Evolutionary conservation across 345 rosid species (phyloP), one percentile per base, ranked within the genome.

Genomic region (Salix caprea): DNA sequence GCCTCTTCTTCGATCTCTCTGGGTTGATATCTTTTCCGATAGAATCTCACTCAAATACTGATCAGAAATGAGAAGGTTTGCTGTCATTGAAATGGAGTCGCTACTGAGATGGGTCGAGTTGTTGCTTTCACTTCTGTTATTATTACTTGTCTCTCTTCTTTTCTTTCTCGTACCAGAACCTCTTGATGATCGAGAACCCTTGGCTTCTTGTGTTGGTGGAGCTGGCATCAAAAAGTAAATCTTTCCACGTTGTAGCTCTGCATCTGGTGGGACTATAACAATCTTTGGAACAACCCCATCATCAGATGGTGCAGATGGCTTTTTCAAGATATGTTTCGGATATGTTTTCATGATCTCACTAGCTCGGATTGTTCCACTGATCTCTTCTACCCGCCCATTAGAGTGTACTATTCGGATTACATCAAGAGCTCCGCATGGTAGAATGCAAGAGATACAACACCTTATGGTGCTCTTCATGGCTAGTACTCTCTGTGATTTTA

Each of bases 371-470:
- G 86, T 69, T 82, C 99, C 99, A 61, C 93, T 88, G 88, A 96
- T 89, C 79, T 96, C 98, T 46, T 96, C 99, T 9, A 96, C 99
- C 26, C 87, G 88, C 50, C 99, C 98, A 71, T 90, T 91, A 3
- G 92, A 80, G 87, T 96, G 99, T 24, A 96, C 94, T 80, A 96
- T 92, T 1, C 99, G 88, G 76, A 96, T 89, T 76, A 96, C 98
- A 81, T 96, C 99, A 0, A 96, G 92, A 6, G 93, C 92, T 69
- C 99, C 99, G 58, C 99, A 96, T 6, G 99, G 99, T 26, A 93
- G 89, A 81, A 96, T 96, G 94, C 99, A 96, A 70, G 99, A 89
- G 83, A 96, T 93, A 79, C 98, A 91, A 40, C 99, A 96, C 74
- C 97, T 85, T 67, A 96, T 92, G n/a, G 94, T 85, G 82, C 87